Evolutionary conservation across 352 stramenopile genomes (phyloP), one percentile per base, ranked within the genome.

Genomic region (Phytophthora sp.): DNA sequence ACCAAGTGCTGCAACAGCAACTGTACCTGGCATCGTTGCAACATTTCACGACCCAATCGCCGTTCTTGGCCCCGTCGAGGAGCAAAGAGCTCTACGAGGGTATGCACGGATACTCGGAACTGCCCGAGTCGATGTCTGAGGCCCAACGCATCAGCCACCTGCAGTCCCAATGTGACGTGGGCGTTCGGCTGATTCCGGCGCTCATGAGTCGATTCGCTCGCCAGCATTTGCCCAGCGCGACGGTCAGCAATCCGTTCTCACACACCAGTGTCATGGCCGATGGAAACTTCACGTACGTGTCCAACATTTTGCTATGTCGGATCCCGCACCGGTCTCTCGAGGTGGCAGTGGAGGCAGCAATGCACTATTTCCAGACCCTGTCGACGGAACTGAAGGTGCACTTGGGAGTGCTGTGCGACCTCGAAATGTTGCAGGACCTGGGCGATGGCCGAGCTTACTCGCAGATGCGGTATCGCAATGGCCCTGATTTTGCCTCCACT

Each of bases 221-320:
- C 27, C 57, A 69, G 33, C 71, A 80, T 69, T 38, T 72, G 51
- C n/a, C 57, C 33, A 63, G 65, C n/a, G 63, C 65, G 29, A 71
- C 64, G 0, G 49, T 63, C n/a, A 56, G 51, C 39, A 78, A 69
- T 45, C 77, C 80, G 15, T 88, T 85, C 27, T 80, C 77, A 16
- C 79, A 90, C 67, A 82, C 75, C 44, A 87, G 77, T 51, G 71
- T 90, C 69, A 88, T 86, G 52, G 77, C 73, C 18, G 79, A 84
- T 23, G 66, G 67, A 2, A 63, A 66, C 21, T 70, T 67, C 52
- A 88, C 81, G 20, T 87, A 75, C 62, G 59, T 82, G 49, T 82
- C 77, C 16, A 90, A 78, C 54, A 66, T 88, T 16, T 57, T 88
- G 45, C 64, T 85, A 12, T 78, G 76, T 31, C 63, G 77, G 16